Evolutionary conservation across 1,284 basidiomycete species (phyloP).

Genomic region (Megacollybia platyphylla): DNA sequence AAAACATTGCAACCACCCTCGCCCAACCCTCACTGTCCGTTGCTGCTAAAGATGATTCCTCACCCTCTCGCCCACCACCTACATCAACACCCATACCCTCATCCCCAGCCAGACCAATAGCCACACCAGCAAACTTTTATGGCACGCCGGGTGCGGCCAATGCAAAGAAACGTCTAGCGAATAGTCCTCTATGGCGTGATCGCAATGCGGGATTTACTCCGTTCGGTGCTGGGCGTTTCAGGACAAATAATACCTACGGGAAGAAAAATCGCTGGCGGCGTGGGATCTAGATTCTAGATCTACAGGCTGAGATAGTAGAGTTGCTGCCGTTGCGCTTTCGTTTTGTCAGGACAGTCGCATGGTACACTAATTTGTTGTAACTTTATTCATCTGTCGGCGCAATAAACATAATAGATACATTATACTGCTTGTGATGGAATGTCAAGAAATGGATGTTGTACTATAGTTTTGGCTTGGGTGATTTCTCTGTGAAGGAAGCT

Average conservation of each 20-base stretch:
- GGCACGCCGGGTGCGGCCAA: neutral
- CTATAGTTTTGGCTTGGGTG: constrained; percentile 7
- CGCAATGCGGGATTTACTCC: neutral
- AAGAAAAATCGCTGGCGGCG: no score
- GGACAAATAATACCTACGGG: neutral
- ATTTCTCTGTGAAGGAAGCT: constrained; percentile 10
- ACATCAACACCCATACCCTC: neutral
- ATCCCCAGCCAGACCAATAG: neutral
- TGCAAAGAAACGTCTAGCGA: neutral
- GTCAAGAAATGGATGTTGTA: constrained; percentile 31
- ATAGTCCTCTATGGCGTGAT: neutral
- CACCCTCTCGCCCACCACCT: neutral
- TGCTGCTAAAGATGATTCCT: neutral
- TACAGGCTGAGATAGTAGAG: no score
- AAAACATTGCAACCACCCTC: neutral
- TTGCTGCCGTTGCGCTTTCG: no score
- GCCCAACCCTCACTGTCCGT: neutral
- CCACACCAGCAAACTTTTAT: neutral
- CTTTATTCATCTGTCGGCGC: no score
- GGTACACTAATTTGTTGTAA: no score
- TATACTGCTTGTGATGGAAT: constrained; percentile 6
- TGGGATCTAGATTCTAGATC: no score
- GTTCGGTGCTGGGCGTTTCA: neutral
- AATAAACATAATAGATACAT: no score
- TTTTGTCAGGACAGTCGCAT: no score